Evolutionary conservation across 768 basidiomycete genomes (phyloP).

Genomic region (Serpula lacrymans): DNA sequence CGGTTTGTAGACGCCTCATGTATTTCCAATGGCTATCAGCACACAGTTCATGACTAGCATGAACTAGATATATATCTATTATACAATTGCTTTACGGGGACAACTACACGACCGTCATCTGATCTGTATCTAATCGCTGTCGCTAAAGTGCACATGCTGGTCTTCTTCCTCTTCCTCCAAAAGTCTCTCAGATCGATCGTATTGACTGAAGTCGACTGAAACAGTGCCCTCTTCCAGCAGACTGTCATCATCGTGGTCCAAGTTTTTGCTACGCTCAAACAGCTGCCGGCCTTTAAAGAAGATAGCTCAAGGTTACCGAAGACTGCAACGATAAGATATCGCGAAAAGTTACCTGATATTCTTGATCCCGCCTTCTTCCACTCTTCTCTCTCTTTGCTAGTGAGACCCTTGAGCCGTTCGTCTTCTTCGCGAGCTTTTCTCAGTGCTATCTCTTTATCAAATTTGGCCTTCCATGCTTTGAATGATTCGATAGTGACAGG

Average conservation of each 20-base stretch:
- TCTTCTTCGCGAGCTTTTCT: constrained; percentile 73
- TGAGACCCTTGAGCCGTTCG: constrained; percentile 64
- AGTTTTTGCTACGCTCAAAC: constrained; percentile 77
- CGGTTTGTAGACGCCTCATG: constrained; percentile 45
- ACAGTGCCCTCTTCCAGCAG: constrained; percentile 83
- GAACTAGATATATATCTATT: not conserved
- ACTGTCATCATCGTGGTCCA: constrained; percentile 70
- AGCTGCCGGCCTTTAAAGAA: constrained; percentile 75
- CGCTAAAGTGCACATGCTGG: constrained; percentile 75
- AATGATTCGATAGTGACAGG: constrained; percentile 84
- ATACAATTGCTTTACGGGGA: too few relatives aligned
- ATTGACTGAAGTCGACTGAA: constrained; percentile 88
- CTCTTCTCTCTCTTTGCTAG: constrained; percentile 85
- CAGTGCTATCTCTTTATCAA: constrained; percentile 62
- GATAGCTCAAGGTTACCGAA: constrained; percentile 5
- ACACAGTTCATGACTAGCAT: too few relatives aligned
- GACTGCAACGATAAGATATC: constrained; percentile 13
- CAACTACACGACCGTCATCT: constrained; percentile 6
- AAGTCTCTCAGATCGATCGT: constrained; percentile 58
- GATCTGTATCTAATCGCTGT: constrained; percentile 65
- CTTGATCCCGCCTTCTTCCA: constrained; percentile 60
- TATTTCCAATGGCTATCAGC: constrained; percentile 2
- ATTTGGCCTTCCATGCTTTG: constrained; percentile 73
- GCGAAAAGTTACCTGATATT: constrained; percentile 74
- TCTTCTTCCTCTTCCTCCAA: constrained; percentile 58